Base-by-base conservation (phyloP, 1,139 yeast species). In the Protomyces gravidus region DNA sequence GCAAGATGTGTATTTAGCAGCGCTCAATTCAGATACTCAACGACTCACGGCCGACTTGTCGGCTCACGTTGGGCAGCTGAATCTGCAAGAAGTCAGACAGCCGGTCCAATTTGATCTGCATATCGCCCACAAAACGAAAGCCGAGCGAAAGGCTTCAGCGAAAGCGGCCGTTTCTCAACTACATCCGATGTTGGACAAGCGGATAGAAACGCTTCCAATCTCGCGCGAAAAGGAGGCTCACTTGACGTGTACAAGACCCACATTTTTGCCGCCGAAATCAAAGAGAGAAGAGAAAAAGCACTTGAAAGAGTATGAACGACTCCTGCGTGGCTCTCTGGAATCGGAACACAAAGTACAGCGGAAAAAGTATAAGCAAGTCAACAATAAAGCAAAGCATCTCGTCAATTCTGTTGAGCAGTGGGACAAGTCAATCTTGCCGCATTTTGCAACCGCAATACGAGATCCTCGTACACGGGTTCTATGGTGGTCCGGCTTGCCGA, bases 401-500 rank as follows among this genome's bases (percentile, higher is more conserved):
- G 69, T 70, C 17, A 67, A 69, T 30, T 83, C 81, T 64, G 64
- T 67, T 3, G 61, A 64, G 3, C 17, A 45, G 5, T 85, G 90
- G 89, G 69, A 69, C 33, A 63, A 67, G 15, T 69, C 73, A 47
- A 73, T 83, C 9, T 64, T 78, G 2, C 74, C 77, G 2, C 69
- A 76, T 50, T 66, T 76, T 62, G 68, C 70, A 27, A 63, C 67
- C 7, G 71, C 73, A 46, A 67, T 79, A 7, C 69, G 71, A 55
- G 67, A 72, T 11, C 72, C 80, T 0, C 66, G 72, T 17, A 73
- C 79, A 5, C 73, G 83, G 57, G 83, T 81, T 60, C 71, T 83
- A 61, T 82, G 85, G 80, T 84, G 89, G 88, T 72, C 86, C 57
- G 88, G 88, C 1, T 70, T 85, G 1, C 85, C 88, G 2, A 61